Base-by-base conservation (phyloP, 2,329 filamentous ascomycete species). In the Fusarium penzigii region DNA sequence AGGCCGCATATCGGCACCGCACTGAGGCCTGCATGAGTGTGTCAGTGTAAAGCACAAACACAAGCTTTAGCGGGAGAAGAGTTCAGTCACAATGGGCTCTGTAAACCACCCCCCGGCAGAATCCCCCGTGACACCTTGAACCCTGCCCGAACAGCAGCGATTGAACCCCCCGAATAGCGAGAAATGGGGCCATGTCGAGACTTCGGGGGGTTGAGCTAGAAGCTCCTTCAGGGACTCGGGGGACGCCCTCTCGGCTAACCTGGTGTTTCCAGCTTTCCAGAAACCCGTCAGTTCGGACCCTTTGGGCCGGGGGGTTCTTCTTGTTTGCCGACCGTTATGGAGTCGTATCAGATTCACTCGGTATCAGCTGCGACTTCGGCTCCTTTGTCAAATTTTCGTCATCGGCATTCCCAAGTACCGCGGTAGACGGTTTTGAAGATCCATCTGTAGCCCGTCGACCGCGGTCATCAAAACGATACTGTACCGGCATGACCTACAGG, bases 251-350 rank as follows among this genome's bases (percentile, higher is more conserved):
- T 52, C 57, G 57, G 32, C 13, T 36, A 36, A 25, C 20, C 20
- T 25, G 20, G 20, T 14, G 10, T 14, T 36, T 11, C 32, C 32
- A 36, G 32, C 58, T 55, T 48, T 42, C 46, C 50, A 61, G 57
- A 57, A 62, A 57, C 51, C 59, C 59, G 53, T 52, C 61, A 57
- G 48, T 55, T 65, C 46, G 60, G 62, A 51, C 62, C 62, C 59
- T 54, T 64, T 64, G 46, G 58, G 44, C 62, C 59, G 62, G 62
- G 58, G 57, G 20, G 20, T 25, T 7, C 7, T 25, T 25, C 20
- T 29, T 11, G 10, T 36, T 14, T 36, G 32, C 32, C 32, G 32
- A 36, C 13, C 13, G 9, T 36, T 11, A 36, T 14, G 13, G 20
- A 53, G 50, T 44, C 39, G 51, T 36, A 42, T 25, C 14, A 51